A percentile compares a stretch with the other conserved stretches of the same genome.
Conservation (phyloP, 73 alveolate genomes). For the Paramecium sexaurelia region DNA sequence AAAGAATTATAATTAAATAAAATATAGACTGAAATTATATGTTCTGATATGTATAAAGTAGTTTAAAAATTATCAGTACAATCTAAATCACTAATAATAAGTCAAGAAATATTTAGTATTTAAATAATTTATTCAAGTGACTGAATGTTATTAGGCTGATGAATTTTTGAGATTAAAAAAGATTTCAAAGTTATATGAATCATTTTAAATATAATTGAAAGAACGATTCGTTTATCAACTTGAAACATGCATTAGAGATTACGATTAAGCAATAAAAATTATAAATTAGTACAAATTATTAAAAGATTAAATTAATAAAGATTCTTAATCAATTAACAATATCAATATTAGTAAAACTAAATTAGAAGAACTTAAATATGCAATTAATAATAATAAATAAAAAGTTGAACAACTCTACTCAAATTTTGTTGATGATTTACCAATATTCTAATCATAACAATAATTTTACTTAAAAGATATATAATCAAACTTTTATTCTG, state of each 20-base stretch:
- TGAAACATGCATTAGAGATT: constrained; percentile 16
- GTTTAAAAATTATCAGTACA: background rate
- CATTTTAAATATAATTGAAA: background rate
- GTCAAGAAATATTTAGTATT: background rate
- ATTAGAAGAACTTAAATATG: background rate
- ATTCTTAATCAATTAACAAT: background rate
- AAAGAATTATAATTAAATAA: background rate
- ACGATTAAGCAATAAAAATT: background rate
- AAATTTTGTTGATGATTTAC: background rate
- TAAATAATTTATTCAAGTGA: background rate
- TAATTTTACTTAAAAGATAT: background rate
- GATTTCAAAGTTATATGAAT: background rate
- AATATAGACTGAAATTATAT: background rate
- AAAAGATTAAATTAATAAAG: background rate
- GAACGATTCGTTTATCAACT: background rate
- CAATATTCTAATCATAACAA: background rate
- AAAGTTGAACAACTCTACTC: background rate
- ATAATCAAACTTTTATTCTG: background rate
- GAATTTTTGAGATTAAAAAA: background rate
- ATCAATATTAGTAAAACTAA: background rate
- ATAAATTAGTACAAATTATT: background rate
- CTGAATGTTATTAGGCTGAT: background rate
- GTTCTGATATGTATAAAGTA: background rate
- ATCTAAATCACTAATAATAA: background rate
- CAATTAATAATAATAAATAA: background rate